These are phyloP conservation scores for Pythium pyrilobum DNA, from an alignment of 352 stramenopile species.

Conservation along the genomic window DNA sequence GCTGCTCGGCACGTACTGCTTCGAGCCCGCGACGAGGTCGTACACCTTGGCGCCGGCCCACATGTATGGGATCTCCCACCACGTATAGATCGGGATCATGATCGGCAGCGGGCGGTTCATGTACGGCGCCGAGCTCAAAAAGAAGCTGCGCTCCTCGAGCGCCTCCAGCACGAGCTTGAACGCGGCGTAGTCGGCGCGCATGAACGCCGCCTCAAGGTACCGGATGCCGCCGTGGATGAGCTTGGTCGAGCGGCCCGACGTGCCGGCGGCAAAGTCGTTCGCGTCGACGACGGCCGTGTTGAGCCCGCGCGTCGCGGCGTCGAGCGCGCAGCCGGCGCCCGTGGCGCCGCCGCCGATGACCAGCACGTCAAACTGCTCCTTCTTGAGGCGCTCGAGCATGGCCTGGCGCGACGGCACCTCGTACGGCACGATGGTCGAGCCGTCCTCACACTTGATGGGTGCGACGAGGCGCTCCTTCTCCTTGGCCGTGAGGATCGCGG, in stretches of 20 bases:
- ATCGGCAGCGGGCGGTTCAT: conserved; percentile 94
- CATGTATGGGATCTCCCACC: conserved; percentile 95
- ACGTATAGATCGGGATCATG: conserved; percentile 96
- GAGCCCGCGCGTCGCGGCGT: conserved; percentile 89
- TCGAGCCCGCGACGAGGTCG: conserved; percentile 87
- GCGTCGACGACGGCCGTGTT: conserved; percentile 92
- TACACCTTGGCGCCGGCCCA: conserved; percentile 92
- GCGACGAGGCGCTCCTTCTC: conserved; percentile 64
- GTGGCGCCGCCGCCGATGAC: conserved; percentile 92
- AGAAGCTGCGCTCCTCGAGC: conserved; percentile 90
- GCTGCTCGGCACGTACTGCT: conserved; percentile 84
- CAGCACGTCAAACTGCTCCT: conserved; percentile 91
- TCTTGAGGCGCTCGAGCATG: conserved; percentile 80
- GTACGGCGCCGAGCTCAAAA: conserved; percentile 91
- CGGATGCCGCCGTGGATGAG: conserved; percentile 95
- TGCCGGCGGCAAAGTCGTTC: conserved; percentile 91
- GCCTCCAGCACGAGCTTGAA: conserved; percentile 92
- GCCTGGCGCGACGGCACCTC: conserved; percentile 61
- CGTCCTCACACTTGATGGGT: conserved; percentile 80
- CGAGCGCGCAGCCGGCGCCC: conserved; percentile 87
- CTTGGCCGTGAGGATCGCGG: conserved; percentile 67
- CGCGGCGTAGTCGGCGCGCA: conserved; percentile 86
- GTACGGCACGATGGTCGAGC: conserved; percentile 79
- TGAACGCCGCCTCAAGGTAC: conserved; percentile 94
- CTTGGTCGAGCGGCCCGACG: conserved; percentile 92